Evolutionary conservation across 805 yeast species (phyloP), one percentile per base, ranked within the genome.

Genomic region (Yamadazyma takamatsuzukensis): DNA sequence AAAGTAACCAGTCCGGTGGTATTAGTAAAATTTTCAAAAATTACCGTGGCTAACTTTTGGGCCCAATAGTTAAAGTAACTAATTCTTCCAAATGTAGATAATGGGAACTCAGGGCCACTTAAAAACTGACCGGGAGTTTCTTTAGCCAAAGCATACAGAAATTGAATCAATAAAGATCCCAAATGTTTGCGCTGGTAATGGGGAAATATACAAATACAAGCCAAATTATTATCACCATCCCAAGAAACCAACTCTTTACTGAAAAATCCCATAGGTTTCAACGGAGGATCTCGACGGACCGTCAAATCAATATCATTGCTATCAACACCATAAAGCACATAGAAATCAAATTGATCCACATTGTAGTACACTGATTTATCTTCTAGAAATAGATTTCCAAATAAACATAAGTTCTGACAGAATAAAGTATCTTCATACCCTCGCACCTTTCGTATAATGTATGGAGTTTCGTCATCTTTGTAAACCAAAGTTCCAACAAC

Each of bases 81-180:
- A 7, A 75, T 61, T 32, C 71, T 68, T 0, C 98, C 98, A 56
- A 79, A 83, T 0, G 82, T 80, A 5, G 95, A 83, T 7, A 93
- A 61, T 1, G 98, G 98, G 43, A 78, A 72, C 53, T 93, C 98
- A 0, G 98, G 98, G 0, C 97, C 95, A 39, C 96, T 87, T 2
- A 74, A 56, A 14, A 64, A 45, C 18, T 75, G 77, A 26, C 83
- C 84, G 11, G 70, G 71, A 24, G 75, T 60, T 11, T 45, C 37
- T 25, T 41, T 63, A 0, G 96, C 86, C 14, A 89, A 54, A 18
- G 71, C 78, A 51, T 90, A 93, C 23, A 94, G 85, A 44, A 87
- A 84, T 39, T 86, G 86, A 11, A 93, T 85, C 24, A 93, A 54
- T 8, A 86, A 63, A 4, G 86, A 77, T 0, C 97, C 98, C 16